Evolutionary conservation across 2,329 filamentous ascomycete species (phyloP).

Genomic region (Dothideomycetes sp.): DNA sequence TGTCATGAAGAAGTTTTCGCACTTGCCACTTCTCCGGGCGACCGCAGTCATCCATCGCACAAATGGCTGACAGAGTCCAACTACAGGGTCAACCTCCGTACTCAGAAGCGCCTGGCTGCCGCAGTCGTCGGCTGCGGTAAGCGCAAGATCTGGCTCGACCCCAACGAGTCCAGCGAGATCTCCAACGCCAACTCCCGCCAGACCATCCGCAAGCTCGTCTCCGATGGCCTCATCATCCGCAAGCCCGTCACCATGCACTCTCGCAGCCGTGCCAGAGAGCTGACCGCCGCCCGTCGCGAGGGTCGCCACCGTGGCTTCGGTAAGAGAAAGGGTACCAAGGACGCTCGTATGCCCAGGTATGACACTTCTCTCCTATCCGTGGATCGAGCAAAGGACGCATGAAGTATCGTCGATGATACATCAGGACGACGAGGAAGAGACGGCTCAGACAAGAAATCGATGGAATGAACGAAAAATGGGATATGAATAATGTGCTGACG

Average conservation of each 20-base stretch:
- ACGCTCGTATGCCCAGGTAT: slow-evolving; percentile 98
- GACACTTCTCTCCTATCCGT: slow-evolving; percentile 24
- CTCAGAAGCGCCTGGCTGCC: slow-evolving; percentile 99
- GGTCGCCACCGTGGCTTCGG: slow-evolving; percentile 98
- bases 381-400: neutral
- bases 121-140: slow-evolving; percentile 97
- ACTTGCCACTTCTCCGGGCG: neutral
- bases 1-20: neutral
- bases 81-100: slow-evolving; percentile 94
- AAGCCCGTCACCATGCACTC: slow-evolving; percentile 99
- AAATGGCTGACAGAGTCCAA: slow-evolving; percentile 8
- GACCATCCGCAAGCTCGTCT: slow-evolving; percentile 98
- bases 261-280: slow-evolving; percentile 85
- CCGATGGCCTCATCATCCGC: slow-evolving; percentile 99
- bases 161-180: slow-evolving; percentile 98
- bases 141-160: slow-evolving; percentile 99
- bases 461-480: no score
- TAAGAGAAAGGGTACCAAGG: slow-evolving; percentile 99
- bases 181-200: slow-evolving; percentile 99
- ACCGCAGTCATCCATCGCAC: neutral
- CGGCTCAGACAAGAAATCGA: no score
- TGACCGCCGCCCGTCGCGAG: slow-evolving; percentile 87
- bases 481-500: slow-evolving; percentile 15
- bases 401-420: no score
- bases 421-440: slow-evolving; percentile 4